A percentile compares a stretch with the other conserved stretches of the same genome.
phyloP scores from a whole-genome alignment of 73 alveolate species.

The Symbiodinium pilosum region DNA sequence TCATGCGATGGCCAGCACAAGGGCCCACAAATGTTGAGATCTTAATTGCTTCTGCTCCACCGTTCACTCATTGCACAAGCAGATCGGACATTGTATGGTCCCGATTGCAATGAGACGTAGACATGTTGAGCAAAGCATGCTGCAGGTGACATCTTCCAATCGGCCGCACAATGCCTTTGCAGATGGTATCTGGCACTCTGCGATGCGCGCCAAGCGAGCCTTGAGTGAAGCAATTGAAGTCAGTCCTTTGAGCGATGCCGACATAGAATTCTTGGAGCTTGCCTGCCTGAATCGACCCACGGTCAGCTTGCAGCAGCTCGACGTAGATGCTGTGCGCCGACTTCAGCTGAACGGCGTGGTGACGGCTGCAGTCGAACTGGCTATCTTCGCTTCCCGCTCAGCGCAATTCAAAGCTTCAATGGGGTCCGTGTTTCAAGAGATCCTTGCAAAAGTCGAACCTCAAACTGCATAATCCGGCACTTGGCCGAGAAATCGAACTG shows the following conservation, averaged over 20 bases:
- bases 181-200: constrained; percentile 54
- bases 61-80: no score
- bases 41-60: no score
- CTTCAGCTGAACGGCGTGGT: constrained; percentile 41
- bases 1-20: no score
- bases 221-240: neutral
- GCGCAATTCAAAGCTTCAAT: constrained; percentile 25
- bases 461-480: neutral
- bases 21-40: no score
- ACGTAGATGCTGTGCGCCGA: neutral
- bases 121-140: no score
- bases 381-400: constrained; percentile 37
- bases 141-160: constrained; percentile 36
- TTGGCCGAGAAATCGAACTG: no score
- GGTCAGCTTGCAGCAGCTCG: neutral
- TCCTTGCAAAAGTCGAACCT: neutral
- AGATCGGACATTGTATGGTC: no score
- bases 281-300: neutral
- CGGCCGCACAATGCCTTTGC: constrained; percentile 90
- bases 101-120: no score
- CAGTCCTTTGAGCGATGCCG: neutral
- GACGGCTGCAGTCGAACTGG: constrained; percentile 58
- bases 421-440: constrained; percentile 24
- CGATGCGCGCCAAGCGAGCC: constrained; percentile 60
- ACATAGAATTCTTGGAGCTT: constrained; percentile 9